Conservation (phyloP, 805 yeast genomes). For the Kuraishia piskuri region DNA sequence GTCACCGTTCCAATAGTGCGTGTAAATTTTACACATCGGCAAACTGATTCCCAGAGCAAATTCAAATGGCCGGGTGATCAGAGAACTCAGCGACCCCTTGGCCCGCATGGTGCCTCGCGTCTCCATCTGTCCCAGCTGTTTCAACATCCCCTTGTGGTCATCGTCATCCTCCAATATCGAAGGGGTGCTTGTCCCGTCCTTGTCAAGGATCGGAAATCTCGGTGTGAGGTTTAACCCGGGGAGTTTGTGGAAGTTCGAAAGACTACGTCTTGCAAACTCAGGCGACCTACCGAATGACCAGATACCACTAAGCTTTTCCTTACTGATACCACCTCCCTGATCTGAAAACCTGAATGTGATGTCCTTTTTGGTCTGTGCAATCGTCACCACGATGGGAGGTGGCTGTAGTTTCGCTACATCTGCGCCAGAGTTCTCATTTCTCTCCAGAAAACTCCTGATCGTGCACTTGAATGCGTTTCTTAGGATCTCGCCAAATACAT, state of each 20-base stretch:
- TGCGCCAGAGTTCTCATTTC: constrained; percentile 9
- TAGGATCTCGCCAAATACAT: constrained; percentile 78
- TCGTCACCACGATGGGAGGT: constrained; percentile 70
- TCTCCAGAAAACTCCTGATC: constrained; percentile 33
- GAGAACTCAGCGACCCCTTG: constrained; percentile 33
- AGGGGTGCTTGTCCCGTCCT: not conserved
- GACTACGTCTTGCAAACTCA: constrained; percentile 45
- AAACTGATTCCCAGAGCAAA: constrained; percentile 79
- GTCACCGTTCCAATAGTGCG: constrained; percentile 96
- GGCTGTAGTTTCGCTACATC: constrained; percentile 25
- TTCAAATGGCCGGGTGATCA: constrained; percentile 67
- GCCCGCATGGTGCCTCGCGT: constrained; percentile 8
- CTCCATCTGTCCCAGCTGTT: constrained; percentile 23
- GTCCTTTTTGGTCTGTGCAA: constrained; percentile 56
- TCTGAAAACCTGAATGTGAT: constrained; percentile 78
- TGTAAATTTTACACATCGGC: constrained; percentile 88
- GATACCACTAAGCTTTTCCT: constrained; percentile 47
- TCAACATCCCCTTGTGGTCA: constrained; percentile 14
- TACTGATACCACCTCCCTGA: constrained; percentile 80
- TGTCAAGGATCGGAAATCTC: constrained; percentile 15
- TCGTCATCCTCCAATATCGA: not conserved
- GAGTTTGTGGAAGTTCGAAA: constrained; percentile 58
- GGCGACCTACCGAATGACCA: constrained; percentile 87
- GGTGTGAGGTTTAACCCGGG: constrained; percentile 47
- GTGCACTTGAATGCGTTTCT: constrained; percentile 84